phyloP scores from a whole-genome alignment of 495 filamentous ascomycete species.

The Neurospora intermedia region DNA sequence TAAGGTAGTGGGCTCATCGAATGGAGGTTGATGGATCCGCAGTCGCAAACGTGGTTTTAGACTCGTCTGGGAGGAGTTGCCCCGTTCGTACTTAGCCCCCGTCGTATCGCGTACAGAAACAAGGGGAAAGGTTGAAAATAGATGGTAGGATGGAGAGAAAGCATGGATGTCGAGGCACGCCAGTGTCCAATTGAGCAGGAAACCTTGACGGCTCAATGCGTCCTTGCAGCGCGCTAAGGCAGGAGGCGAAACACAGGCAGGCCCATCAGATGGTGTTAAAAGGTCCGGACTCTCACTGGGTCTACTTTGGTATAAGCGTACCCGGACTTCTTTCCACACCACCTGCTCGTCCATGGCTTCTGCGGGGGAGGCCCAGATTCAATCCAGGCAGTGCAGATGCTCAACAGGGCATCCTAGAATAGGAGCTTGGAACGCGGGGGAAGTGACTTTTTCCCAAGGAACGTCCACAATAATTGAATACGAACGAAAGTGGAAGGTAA shows the following conservation, averaged over 20 bases:
- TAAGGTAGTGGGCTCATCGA: background rate
- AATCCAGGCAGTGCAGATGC: background rate
- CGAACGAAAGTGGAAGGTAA: background rate
- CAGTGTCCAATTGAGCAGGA: background rate
- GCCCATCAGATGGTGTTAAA: background rate
- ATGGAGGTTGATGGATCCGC: background rate
- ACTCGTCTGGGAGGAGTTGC: background rate
- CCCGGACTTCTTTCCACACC: no score
- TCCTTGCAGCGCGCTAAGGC: background rate
- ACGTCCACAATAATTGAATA: background rate
- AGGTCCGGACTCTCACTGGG: no score
- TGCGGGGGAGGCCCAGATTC: background rate
- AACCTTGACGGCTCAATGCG: background rate
- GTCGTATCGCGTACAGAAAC: background rate
- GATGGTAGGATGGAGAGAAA: background rate
- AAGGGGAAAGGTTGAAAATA: background rate
- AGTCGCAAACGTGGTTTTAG: background rate
- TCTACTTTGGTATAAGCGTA: no score
- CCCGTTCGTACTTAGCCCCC: background rate
- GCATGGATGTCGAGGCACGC: background rate
- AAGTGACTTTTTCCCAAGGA: background rate
- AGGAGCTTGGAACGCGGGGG: background rate
- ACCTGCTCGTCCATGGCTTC: background rate
- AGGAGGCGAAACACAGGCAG: background rate
- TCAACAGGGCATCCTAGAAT: background rate